Evolutionary conservation across 345 rosid genomes (phyloP), one percentile per base, ranked within the genome.

Genomic region (Aquilaria yunnanensis): DNA sequence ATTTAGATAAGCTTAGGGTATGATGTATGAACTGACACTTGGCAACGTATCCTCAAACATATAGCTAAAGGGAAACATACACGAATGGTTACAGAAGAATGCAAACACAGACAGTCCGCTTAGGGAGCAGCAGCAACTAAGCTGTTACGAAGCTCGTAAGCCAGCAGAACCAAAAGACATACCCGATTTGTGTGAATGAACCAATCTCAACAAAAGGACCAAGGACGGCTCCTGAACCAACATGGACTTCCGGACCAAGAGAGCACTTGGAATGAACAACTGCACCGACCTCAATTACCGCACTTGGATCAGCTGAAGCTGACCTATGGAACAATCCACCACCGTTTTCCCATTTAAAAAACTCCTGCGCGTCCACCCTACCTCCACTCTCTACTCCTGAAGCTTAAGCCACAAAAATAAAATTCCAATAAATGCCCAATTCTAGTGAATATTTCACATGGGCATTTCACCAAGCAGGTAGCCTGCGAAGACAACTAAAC

Each of bases 181-280:
- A 84, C 96, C 89, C 96, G 49, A 83, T 80, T 59, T 61, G 81
- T 34, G 90, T 69, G n/a, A 71, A 85, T 45, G 62, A 77, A 51
- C 86, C 96, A 12, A 88, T 58, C 14, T 68, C 48, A 65, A 88
- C 88, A 31, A 67, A 75, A 32, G 91, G 86, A 60, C 96, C 97
- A 71, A 86, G 54, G 49, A 88, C 77, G 62, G 91, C 59, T 57
- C 92, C 89, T 10, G 96, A 83, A 54, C 93, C 93, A 59, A 86
- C 59, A 52, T n/a, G 65, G 60, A 86, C 91, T 45, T 80, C 57
- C 1, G 86, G 79, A 70, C 84, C 87, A 69, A 88, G 64, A 2
- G 70, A 73, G 67, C 84, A 81, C 55, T 71, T 71, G 23, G 83
- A 63, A 64, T 84, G 93, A 70, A 84, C 79, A 12, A 88, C 60